Evolutionary conservation across 768 basidiomycete genomes (phyloP).

Genomic region (Xerocomellus amylosporus): DNA sequence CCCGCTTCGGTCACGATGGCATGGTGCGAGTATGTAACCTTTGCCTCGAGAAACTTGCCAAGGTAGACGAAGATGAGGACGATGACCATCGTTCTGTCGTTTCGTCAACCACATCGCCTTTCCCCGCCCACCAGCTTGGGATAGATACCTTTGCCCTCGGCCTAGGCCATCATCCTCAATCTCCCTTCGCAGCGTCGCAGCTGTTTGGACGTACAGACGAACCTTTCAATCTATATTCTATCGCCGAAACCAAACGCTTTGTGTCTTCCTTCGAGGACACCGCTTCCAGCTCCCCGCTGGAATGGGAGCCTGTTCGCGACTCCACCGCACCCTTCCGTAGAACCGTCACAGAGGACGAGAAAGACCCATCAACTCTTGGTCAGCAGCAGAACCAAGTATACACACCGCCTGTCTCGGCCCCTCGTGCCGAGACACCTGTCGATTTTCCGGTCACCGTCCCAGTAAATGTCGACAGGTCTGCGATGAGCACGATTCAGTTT

Average conservation of each 20-base stretch:
- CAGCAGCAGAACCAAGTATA: constrained; percentile 34
- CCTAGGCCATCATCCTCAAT: constrained; percentile 62
- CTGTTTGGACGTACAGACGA: constrained; percentile 77
- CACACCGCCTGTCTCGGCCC: constrained; percentile 30
- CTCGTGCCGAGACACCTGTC: constrained; percentile 50
- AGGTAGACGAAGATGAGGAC: constrained; percentile 85
- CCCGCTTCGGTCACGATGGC: constrained; percentile 92
- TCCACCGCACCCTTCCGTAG: constrained; percentile 75
- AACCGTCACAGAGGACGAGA: constrained; percentile 74
- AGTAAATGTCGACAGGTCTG: constrained; percentile 44
- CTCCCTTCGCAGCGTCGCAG: constrained; percentile 85
- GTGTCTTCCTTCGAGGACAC: constrained; percentile 54
- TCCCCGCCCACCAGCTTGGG: constrained; percentile 77
- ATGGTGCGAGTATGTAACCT: constrained; percentile 95
- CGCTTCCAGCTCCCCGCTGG: constrained; percentile 46
- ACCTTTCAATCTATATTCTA: constrained; percentile 78
- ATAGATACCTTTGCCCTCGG: constrained; percentile 38
- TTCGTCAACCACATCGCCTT: constrained; percentile 66
- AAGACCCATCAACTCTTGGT: constrained; percentile 46
- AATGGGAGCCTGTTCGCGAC: constrained; percentile 49
- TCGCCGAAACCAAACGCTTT: constrained; percentile 67
- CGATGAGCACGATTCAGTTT: constrained; percentile 75
- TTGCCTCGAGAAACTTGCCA: constrained; percentile 89
- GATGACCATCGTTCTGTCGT: constrained; percentile 81
- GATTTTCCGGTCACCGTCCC: constrained; percentile 57